phyloP scores from a whole-genome alignment of 228 moss, liverwort and hornwort genomes.

The Sphagnum magellanicum region DNA sequence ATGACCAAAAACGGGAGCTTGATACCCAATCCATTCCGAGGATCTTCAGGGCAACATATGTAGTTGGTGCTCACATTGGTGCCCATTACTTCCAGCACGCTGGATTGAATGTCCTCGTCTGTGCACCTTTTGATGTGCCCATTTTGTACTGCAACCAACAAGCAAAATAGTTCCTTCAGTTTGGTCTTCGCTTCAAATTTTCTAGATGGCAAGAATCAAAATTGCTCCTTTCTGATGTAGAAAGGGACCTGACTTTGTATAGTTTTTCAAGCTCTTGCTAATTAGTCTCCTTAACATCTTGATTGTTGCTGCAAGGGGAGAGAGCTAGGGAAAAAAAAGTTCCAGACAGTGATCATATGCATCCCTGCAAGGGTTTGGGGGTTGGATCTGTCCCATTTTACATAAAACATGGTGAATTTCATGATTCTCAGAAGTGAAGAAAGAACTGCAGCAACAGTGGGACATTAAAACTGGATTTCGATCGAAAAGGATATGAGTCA shows the following conservation, averaged over 20 bases:
- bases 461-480: neutral
- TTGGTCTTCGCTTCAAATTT: neutral
- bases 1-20: conserved; percentile 84
- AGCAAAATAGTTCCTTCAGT: neutral
- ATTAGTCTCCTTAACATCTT: no score
- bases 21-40: conserved; percentile 65
- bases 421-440: neutral
- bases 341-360: no score
- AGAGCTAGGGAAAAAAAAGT: no score
- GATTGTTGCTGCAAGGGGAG: no score
- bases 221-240: neutral
- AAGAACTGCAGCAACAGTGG: neutral
- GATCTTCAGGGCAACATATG: conserved; percentile 64
- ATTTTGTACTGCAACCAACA: conserved; percentile 52
- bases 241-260: neutral
- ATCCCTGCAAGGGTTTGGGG: no score
- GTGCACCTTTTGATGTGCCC: conserved; percentile 88
- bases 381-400: neutral
- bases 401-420: neutral
- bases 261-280: neutral
- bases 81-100: conserved; percentile 89
- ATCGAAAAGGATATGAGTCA: neutral
- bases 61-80: conserved; percentile 91
- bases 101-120: conserved; percentile 93
- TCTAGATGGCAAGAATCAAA: neutral